Base-by-base conservation (phyloP, 495 filamentous ascomycete species). In the Penicillium flavigenum region DNA sequence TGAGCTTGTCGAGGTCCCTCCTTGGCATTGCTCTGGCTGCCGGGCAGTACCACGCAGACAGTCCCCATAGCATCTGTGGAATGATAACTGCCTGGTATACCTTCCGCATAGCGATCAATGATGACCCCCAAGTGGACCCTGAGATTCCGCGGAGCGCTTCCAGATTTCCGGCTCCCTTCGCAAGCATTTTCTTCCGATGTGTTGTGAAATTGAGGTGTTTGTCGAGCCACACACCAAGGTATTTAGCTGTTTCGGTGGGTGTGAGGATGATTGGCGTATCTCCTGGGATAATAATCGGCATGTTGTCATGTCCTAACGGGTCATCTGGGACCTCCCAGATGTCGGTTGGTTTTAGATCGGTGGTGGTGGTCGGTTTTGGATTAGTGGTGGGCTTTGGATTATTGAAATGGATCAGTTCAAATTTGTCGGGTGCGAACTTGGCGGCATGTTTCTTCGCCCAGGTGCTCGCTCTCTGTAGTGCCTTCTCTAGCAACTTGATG, bases 11-110 rank as follows among this genome's bases (percentile, higher is more conserved):
- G 12, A 11, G 14, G n/a, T 43, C 17, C 0, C 16, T n/a, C 8
- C 7, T 9, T 27, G 24, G 9, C 19, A 22, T 45, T 16, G n/a
- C 20, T 47, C 12, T 10, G 10, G 10, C 43, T 4, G 19, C 10
- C 3, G 48, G 60, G n/a, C 26, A 36, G 17, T 49, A 62, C 60
- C 42, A 65, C 3, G 47, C 61, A 0, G 61, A 44, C 1, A 59
- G 26, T 0, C 61, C 56, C 14, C 56, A 68, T 0, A 68, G 50
- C 16, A 68, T 51, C 43, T 65, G 60, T 0, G 61, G 61, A 5
- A 68, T 41, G 0, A 68, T 54, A 9, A 69, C 58, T 6, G 47
- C 63, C 19, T 60, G 47, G 43, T 72, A 69, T 19, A 63, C 27
- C 42, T 44, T 51, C 0, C 51, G 38, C 26, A 63, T 63, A 0